Evolutionary conservation across 495 filamentous ascomycete species (phyloP).

Genomic region (Thermothielavioides terrestris): DNA sequence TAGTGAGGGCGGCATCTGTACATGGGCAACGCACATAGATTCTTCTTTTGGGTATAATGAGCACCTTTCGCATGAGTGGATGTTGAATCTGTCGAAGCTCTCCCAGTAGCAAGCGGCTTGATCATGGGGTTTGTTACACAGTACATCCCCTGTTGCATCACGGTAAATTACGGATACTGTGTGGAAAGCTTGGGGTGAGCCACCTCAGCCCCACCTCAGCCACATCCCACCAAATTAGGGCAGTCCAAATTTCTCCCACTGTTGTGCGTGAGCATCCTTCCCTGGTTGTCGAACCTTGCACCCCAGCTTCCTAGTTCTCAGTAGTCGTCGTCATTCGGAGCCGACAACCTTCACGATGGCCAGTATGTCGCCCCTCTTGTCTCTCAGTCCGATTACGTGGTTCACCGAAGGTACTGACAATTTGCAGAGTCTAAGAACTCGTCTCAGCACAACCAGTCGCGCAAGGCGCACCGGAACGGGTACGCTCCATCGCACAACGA

Average conservation of each 20-base stretch:
- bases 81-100: neutral
- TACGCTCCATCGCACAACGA: conserved; percentile 42
- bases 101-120: neutral
- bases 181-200: conserved; percentile 11
- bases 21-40: conserved; percentile 9
- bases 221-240: conserved; percentile 25
- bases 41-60: neutral
- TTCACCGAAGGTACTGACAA: conserved; percentile 19
- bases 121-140: neutral
- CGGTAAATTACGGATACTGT: too few relatives aligned
- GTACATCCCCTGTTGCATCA: too few relatives aligned
- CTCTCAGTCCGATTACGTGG: too few relatives aligned
- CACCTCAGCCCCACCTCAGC: conserved; percentile 16
- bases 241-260: conserved; percentile 23
- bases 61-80: neutral
- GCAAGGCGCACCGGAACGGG: conserved; percentile 98
- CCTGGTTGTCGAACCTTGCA: conserved; percentile 14
- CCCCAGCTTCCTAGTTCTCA: conserved; percentile 16
- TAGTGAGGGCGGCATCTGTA: neutral
- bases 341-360: conserved; percentile 40
- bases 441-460: conserved; percentile 93
- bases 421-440: conserved; percentile 92
- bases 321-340: conserved; percentile 24
- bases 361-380: conserved; percentile 30
- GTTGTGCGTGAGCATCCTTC: conserved; percentile 23